A percentile compares a stretch with the other conserved stretches of the same genome.
phyloP scores from a whole-genome alignment of 495 filamentous ascomycete genomes.

The Glutinoglossum americanum region DNA sequence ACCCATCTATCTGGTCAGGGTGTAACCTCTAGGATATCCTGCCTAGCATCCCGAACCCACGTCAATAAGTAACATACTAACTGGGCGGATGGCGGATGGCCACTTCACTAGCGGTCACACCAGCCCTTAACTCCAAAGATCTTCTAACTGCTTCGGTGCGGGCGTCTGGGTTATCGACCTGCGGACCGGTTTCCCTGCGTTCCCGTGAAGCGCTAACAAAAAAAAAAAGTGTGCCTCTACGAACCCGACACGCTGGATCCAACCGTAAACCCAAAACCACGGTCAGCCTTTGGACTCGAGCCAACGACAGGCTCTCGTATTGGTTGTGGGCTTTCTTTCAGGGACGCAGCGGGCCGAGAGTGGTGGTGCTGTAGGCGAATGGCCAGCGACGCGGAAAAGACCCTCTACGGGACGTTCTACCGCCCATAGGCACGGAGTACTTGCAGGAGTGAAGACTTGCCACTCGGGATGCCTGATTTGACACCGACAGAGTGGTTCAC shows the following conservation, averaged over 20 bases:
- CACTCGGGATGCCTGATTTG: no score
- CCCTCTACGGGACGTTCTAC: no score
- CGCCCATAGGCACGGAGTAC: background rate
- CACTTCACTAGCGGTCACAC: background rate
- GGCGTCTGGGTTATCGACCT: background rate
- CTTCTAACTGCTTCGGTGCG: slow-evolving; percentile 1
- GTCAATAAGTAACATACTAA: no score
- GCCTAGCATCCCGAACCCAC: background rate
- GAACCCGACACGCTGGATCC: background rate
- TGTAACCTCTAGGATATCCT: background rate
- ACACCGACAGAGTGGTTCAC: background rate
- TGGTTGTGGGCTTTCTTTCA: background rate
- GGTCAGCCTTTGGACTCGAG: background rate
- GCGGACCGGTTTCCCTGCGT: background rate
- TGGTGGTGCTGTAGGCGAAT: background rate
- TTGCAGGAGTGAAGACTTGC: no score
- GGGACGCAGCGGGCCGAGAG: slow-evolving; percentile 1
- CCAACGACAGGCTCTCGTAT: background rate
- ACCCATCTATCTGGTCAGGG: background rate
- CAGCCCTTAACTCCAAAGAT: background rate
- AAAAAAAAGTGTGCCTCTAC: background rate
- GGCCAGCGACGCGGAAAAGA: background rate
- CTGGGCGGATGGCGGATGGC: background rate
- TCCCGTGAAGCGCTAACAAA: background rate
- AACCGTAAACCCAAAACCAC: slow-evolving; percentile 1